Percentiles rank a stretch among this genome's conserved stretches.
These are phyloP conservation scores for Mycena amicta DNA, from an alignment of 768 basidiomycete species.

Conservation along the genomic window DNA sequence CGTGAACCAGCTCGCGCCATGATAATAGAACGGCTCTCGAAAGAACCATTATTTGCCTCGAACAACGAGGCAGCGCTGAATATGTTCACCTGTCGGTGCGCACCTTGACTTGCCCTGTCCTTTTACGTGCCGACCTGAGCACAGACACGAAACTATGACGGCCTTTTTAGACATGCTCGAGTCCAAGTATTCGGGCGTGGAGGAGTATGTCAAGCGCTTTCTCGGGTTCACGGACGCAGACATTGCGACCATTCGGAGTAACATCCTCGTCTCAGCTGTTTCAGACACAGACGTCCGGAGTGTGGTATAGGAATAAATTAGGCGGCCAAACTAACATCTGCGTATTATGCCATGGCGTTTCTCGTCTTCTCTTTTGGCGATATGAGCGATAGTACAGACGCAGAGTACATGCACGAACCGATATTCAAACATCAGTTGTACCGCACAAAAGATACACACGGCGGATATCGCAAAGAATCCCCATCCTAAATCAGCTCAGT, in stretches of 20 bases:
- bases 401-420: too few species aligned
- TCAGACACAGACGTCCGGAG: conserved; percentile 12
- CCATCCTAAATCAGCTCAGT: conserved; percentile 48
- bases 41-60: conserved; percentile 73
- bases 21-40: conserved; percentile 67
- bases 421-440: conserved; percentile 97
- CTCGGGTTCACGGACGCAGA: conserved; percentile 67
- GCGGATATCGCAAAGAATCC: conserved; percentile 64
- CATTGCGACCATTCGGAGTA: conserved; percentile 56
- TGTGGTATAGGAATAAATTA: conserved; percentile 5
- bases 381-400: too few species aligned
- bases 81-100: conserved; percentile 79
- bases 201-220: conserved; percentile 59
- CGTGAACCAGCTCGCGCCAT: conserved; percentile 76
- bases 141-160: conserved; percentile 75
- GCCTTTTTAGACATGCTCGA: conserved; percentile 65
- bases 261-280: conserved; percentile 47
- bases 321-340: conserved; percentile 7
- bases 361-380: conserved; percentile 22
- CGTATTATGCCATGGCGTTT: conserved; percentile 21
- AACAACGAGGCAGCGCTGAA: conserved; percentile 79
- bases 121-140: neutral
- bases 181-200: conserved; percentile 68
- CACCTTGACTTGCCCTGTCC: conserved; percentile 8
- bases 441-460: conserved; percentile 73